Conservation (phyloP, 176 grass and related monocot genomes). For the Eragrostis curvula region DNA sequence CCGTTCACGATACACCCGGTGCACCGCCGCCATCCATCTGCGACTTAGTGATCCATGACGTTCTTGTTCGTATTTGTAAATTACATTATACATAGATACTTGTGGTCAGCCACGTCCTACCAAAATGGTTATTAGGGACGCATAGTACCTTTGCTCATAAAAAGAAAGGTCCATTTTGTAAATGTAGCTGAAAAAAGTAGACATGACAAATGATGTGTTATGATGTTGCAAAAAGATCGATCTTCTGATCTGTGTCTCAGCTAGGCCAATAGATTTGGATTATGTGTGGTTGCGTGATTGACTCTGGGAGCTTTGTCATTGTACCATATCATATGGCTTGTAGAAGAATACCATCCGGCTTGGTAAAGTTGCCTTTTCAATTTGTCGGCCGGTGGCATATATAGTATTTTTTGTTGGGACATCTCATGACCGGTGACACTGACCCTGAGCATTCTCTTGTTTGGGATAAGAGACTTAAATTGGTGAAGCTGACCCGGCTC, state of each 20-base stretch:
- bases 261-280: conserved; percentile 4
- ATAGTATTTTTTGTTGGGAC: conserved; percentile 13
- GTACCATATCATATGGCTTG: conserved; percentile 29
- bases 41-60: conserved; percentile 34
- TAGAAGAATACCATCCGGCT: neutral
- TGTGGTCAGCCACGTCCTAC: neutral
- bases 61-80: neutral
- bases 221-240: neutral
- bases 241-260: neutral
- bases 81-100: neutral
- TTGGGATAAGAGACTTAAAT: neutral
- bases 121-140: neutral
- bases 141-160: neutral
- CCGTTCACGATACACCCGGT: conserved; percentile 38
- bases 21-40: conserved; percentile 38
- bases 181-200: neutral
- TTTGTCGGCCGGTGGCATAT: conserved; percentile 19
- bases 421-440: neutral
- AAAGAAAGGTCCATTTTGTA: conserved; percentile 8
- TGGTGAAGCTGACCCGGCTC: conserved; percentile 30
- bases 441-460: neutral
- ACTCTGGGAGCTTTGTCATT: conserved; percentile 32
- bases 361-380: conserved; percentile 12
- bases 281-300: conserved; percentile 35
- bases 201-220: conserved; percentile 1